A percentile compares a stretch with the other conserved stretches of the same genome.
phyloP scores from a whole-genome alignment of 345 rosid genomes.

The Dipteronia sinensis region DNA sequence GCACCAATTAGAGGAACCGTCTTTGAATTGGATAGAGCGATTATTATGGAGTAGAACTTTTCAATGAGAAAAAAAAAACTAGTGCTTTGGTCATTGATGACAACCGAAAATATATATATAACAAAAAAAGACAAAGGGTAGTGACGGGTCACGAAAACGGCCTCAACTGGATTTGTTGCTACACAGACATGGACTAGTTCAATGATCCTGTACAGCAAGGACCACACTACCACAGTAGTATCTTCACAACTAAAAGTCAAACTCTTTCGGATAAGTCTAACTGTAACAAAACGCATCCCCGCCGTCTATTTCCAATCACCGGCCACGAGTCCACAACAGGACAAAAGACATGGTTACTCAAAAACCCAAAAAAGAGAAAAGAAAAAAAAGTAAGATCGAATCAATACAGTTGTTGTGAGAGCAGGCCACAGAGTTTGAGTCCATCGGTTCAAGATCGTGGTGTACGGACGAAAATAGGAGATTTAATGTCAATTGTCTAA shows the following conservation, averaged over 20 bases:
- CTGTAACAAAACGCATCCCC: background rate
- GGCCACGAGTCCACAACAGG: background rate
- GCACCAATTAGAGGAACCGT: background rate
- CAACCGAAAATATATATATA: background rate
- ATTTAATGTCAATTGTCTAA: background rate
- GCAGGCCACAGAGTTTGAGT: background rate
- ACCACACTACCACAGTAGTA: background rate
- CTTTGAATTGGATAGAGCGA: background rate
- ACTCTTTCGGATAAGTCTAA: background rate
- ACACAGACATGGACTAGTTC: background rate
- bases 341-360: background rate
- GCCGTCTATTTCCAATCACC: slow-evolving; percentile 7
- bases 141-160: slow-evolving; percentile 18
- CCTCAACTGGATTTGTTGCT: background rate
- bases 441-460: background rate
- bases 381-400: background rate
- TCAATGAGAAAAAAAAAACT: background rate
- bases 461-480: slow-evolving; percentile 25
- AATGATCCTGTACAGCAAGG: background rate
- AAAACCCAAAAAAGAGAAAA: background rate
- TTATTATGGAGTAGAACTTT: background rate
- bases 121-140: background rate
- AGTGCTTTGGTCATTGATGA: background rate
- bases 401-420: background rate
- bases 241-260: background rate